A percentile compares a stretch with the other conserved stretches of the same genome.
phyloP scores from a whole-genome alignment of 2,329 filamentous ascomycete genomes.

The Tolypocladium guangdongense region DNA sequence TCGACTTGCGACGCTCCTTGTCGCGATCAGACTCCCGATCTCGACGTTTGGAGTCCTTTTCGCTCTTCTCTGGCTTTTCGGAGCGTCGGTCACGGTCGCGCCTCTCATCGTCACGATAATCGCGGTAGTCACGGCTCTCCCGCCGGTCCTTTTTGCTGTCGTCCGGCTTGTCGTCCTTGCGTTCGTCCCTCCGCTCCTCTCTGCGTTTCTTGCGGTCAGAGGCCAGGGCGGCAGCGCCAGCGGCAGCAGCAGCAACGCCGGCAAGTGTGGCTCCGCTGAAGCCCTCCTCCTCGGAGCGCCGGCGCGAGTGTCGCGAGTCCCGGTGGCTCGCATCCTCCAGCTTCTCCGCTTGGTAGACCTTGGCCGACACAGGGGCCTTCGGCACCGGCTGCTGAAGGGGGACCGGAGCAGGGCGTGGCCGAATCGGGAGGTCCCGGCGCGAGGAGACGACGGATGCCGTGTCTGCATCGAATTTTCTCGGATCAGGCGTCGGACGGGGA shows the following conservation, averaged over 20 bases:
- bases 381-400: conserved; percentile 82
- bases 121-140: conserved; percentile 5
- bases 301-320: conserved; percentile 18
- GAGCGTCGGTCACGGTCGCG: conserved; percentile 9
- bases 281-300: conserved; percentile 25
- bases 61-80: conserved; percentile 4
- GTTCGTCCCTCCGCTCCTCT: conserved; percentile 11
- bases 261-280: conserved; percentile 34
- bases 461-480: conserved; percentile 47
- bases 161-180: conserved; percentile 6
- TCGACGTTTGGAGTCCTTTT: conserved; percentile 10
- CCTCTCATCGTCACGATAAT: conserved; percentile 8
- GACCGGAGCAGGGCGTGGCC: conserved; percentile 44
- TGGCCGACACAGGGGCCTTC: conserved; percentile 57
- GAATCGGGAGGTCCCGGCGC: conserved; percentile 27
- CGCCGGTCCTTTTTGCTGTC: background rate
- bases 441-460: conserved; percentile 37
- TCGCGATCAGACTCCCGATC: conserved; percentile 10
- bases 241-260: conserved; percentile 36
- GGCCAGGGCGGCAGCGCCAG: conserved; percentile 28
- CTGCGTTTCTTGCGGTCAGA: conserved; percentile 13
- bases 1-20: conserved; percentile 16
- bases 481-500: conserved; percentile 56
- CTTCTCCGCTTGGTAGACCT: conserved; percentile 48
- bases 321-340: conserved; percentile 24